Percentiles rank a stretch among this genome's conserved stretches.
Conservation (phyloP, 2,329 filamentous ascomycete genomes). For the Calonectria pteridis region DNA sequence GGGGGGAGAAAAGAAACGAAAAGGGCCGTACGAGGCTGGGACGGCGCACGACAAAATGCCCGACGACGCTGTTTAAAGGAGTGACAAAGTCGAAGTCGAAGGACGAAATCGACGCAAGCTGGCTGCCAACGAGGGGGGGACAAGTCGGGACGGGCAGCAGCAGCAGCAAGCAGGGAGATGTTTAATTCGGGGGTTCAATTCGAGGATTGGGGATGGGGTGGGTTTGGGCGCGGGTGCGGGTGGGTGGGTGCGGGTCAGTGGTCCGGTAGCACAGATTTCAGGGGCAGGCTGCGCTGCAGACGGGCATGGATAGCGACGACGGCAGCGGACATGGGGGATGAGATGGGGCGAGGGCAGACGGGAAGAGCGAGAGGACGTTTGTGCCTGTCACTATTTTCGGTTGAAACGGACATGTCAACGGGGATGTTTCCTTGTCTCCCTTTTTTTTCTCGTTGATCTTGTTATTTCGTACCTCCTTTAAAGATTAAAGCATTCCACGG, state of each 20-base stretch:
- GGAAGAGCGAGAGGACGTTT: not conserved
- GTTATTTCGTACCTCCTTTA: not conserved
- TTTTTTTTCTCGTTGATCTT: not conserved
- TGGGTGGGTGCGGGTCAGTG: slow-evolving; percentile 25
- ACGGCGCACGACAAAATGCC: not conserved
- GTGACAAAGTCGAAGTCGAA: slow-evolving; percentile 24
- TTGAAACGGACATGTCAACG: slow-evolving; percentile 2
- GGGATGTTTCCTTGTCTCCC: not conserved
- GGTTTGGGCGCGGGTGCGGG: slow-evolving; percentile 18
- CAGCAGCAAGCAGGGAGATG: slow-evolving; percentile 27
- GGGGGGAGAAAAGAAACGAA: not conserved
- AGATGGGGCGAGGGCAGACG: slow-evolving; percentile 4
- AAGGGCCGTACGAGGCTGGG: slow-evolving; percentile 8
- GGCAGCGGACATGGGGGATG: slow-evolving; percentile 2
- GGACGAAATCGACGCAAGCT: slow-evolving; percentile 24
- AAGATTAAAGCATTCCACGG: slow-evolving; percentile 4
- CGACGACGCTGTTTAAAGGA: slow-evolving; percentile 16
- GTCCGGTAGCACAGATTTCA: slow-evolving; percentile 27
- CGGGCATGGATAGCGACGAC: not conserved
- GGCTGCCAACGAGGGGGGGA: slow-evolving; percentile 21
- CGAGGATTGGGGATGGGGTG: slow-evolving; percentile 18
- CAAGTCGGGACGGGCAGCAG: slow-evolving; percentile 22
- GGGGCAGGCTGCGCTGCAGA: slow-evolving; percentile 21
- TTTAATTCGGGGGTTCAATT: slow-evolving; percentile 23
- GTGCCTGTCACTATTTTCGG: not conserved